Evolutionary conservation across 495 filamentous ascomycete genomes (phyloP), one percentile per base, ranked within the genome.

Genomic region (Penicillium pulvis): DNA sequence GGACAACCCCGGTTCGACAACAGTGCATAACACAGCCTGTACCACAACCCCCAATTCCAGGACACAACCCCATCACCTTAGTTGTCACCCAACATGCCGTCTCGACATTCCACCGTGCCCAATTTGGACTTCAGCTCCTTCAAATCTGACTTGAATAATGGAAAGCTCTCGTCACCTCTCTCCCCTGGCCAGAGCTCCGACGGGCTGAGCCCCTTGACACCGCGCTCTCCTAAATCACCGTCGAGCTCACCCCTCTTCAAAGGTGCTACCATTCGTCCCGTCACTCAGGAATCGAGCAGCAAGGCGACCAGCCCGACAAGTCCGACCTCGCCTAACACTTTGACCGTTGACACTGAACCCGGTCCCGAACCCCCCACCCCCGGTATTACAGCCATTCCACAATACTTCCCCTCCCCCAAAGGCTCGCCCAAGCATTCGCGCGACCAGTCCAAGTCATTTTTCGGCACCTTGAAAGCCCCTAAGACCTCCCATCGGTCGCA

Each of bases 391-490:
- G 77, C 83, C 19, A 79, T 84, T 51, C 81, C 82, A 35, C 76
- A 79, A 62, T 74, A 80, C 56, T 81, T 82, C 36, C 74, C 81
- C 8, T 83, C 79, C 9, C 77, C 80, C 4, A 79, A 71, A 53
- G 71, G 75, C 11, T 71, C 74, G 17, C 66, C 76, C 3, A 83
- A 78, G 60, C 82, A 82, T 55, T 63, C 69, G n/a, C 75, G 81
- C 55, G 83, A 85, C 55, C 68, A 75, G 6, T 84, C 83, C 8
- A 80, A 74, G 53, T 81, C 81, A 3, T 83, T 86, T 45, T 87
- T 87, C 57, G 74, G 81, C 23, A 85, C 77, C 51, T 69, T 84
- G 55, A 82, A 81, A 56, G 80, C 81, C 23, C 77, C 82, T 0
- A 85, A 81, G 51, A 79, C 81, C 10, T 85, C 83, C 0, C 78